Evolutionary conservation across 208 protist species (phyloP), one percentile per base, ranked within the genome.

Genomic region (Trypanosoma scelopori): DNA sequence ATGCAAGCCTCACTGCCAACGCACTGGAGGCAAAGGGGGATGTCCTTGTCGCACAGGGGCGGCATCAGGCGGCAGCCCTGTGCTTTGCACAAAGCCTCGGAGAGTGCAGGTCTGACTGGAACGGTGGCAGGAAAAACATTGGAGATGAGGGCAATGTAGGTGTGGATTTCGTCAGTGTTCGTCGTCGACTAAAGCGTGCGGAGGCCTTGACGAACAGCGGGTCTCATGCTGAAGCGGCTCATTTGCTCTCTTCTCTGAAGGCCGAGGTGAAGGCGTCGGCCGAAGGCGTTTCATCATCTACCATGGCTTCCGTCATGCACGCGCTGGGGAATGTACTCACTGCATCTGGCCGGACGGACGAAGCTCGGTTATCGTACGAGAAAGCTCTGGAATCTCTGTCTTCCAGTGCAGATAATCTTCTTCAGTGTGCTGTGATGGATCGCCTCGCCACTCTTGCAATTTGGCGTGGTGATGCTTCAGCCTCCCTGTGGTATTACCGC

Each of bases 151-250:
- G 3, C n/a, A 45, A 59, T 30, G 18, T 30, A 15, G 55, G 22
- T 47, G 32, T 27, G n/a, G 55, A 42, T 59, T 4, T 25, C 9
- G 23, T 59, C n/a, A 28, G 4, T 1, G n/a, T 48, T 1, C 5
- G 55, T 18, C 55, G n/a, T 47, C 37, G 32, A 30, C 35, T 59
- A 18, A 59, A 59, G 39, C 13, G 9, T 59, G 55, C 55, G 13
- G 55, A 59, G 18, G 55, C 55, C 1, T 43, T 59, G 23, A 45
- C 55, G 5, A 1, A 12, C 6, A 47, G 35, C 16, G 55, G 55
- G 39, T 5, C 2, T 25, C 18, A n/a, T 48, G 18, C n/a, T 1
- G 20, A 59, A 30, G 1, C 55, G n/a, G 9, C 46, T 9, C 9
- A n/a, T 1, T 18, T 59, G 22, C 37, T 43, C 9, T n/a, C 5